phyloP scores from a whole-genome alignment of 805 yeast species.

The Wickerhamiella sorbophila region DNA sequence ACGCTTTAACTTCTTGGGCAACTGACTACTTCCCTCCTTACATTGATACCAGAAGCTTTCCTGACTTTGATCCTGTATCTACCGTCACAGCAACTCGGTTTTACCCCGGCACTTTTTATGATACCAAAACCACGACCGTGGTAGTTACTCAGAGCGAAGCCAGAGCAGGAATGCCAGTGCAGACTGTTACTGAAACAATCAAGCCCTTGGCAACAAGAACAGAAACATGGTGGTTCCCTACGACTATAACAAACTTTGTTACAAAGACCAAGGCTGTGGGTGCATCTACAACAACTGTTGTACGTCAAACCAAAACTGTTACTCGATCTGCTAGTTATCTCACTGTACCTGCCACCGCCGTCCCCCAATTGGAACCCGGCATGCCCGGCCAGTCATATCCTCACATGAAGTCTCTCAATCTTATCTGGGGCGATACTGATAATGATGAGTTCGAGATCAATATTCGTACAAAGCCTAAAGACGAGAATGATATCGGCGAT shows the following conservation, averaged over 20 bases:
- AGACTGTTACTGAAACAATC: neutral
- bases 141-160: neutral
- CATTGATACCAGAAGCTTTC: too few relatives aligned
- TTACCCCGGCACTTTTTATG: neutral
- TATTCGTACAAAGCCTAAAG: slow-evolving; percentile 7
- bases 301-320: neutral
- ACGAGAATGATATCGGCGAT: slow-evolving; percentile 3
- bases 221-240: neutral
- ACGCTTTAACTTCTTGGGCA: neutral
- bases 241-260: neutral
- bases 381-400: neutral
- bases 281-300: neutral
- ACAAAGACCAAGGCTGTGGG: neutral
- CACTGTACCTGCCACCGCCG: neutral
- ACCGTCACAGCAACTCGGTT: neutral
- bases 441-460: slow-evolving; percentile 14
- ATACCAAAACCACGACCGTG: neutral
- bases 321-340: neutral
- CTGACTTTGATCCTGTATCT: neutral
- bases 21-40: neutral
- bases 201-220: neutral
- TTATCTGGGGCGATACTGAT: slow-evolving; percentile 13
- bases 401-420: slow-evolving; percentile 1
- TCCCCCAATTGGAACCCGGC: neutral
- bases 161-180: neutral